Conservation (phyloP, 371 early-diverging fungal species). For the Mucor velutinosus region DNA sequence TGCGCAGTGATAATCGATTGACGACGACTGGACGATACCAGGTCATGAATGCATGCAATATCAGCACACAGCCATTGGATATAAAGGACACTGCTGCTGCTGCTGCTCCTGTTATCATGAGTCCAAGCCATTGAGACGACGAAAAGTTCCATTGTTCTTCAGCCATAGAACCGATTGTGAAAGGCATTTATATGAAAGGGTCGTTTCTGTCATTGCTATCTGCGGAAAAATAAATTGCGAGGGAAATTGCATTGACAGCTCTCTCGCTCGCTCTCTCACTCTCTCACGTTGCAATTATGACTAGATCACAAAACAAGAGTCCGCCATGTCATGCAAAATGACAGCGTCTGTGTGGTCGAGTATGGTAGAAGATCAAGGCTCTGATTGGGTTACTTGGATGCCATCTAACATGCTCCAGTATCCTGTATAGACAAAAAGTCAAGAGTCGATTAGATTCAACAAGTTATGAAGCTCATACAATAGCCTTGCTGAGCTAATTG, state of each 20-base stretch:
- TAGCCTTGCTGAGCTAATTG: too few relatives aligned
- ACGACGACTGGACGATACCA: slow-evolving; percentile 27
- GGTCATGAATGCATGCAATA: slow-evolving; percentile 21
- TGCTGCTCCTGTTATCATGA: slow-evolving; percentile 4
- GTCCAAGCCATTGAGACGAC: not conserved
- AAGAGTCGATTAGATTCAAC: too few relatives aligned
- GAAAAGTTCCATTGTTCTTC: slow-evolving; percentile 1
- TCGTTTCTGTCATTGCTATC: not conserved
- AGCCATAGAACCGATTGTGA: not conserved
- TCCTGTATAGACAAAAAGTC: too few relatives aligned
- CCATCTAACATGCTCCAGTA: too few relatives aligned
- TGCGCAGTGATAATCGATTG: slow-evolving; percentile 37
- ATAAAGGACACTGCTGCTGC: slow-evolving; percentile 21
- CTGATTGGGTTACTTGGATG: too few relatives aligned
- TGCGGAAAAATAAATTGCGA: not conserved
- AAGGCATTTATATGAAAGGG: not conserved
- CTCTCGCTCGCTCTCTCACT: too few relatives aligned
- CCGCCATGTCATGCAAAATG: too few relatives aligned
- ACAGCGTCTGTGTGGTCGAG: too few relatives aligned
- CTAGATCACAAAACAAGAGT: too few relatives aligned
- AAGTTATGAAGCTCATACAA: too few relatives aligned
- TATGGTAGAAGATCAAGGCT: too few relatives aligned
- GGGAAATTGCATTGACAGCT: not conserved
- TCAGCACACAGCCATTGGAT: slow-evolving; percentile 14
- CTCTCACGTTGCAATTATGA: too few relatives aligned